Evolutionary conservation across 2,329 filamentous ascomycete species (phyloP).

Genomic region (Tetracladium maxilliforme): DNA sequence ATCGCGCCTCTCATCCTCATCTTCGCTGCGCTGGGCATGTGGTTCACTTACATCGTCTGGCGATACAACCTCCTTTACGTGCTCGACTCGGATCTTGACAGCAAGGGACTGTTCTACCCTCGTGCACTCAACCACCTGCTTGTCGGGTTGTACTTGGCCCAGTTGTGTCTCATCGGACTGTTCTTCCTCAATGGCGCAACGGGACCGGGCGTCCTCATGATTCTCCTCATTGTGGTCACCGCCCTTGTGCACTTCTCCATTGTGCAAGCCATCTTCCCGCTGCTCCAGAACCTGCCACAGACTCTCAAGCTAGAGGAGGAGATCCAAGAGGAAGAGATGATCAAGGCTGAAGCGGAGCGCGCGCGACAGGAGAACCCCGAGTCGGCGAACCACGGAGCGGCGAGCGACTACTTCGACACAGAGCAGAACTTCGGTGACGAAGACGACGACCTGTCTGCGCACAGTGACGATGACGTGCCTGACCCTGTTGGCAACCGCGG

Average conservation of each 20-base stretch:
- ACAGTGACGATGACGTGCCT: constrained; percentile 9
- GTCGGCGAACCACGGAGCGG: too few relatives aligned
- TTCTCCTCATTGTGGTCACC: constrained; percentile 38
- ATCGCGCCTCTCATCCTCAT: constrained; percentile 52
- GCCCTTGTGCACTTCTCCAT: constrained; percentile 34
- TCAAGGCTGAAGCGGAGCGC: constrained; percentile 3
- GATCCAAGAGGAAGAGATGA: constrained; percentile 7
- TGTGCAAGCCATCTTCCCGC: constrained; percentile 11
- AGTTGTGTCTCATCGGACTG: constrained; percentile 47
- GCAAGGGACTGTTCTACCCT: constrained; percentile 48
- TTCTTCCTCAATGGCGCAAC: constrained; percentile 38
- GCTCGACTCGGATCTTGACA: constrained; percentile 44
- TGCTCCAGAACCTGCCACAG: constrained; percentile 13
- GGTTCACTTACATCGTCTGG: constrained; percentile 49
- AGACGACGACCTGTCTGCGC: constrained; percentile 4
- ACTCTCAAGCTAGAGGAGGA: constrained; percentile 13
- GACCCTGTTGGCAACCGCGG: constrained; percentile 15
- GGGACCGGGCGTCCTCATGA: constrained; percentile 41
- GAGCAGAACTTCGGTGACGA: constrained; percentile 6
- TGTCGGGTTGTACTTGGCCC: constrained; percentile 46
- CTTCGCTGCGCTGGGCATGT: constrained; percentile 47
- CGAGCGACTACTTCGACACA: too few relatives aligned
- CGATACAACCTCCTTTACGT: constrained; percentile 53
- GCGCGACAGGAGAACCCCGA: too few relatives aligned
- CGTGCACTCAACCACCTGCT: constrained; percentile 48